Percentiles rank a stretch among this genome's conserved stretches.
Conservation (phyloP, 208 protist species). For the Acanthamoeba lenticulata region DNA sequence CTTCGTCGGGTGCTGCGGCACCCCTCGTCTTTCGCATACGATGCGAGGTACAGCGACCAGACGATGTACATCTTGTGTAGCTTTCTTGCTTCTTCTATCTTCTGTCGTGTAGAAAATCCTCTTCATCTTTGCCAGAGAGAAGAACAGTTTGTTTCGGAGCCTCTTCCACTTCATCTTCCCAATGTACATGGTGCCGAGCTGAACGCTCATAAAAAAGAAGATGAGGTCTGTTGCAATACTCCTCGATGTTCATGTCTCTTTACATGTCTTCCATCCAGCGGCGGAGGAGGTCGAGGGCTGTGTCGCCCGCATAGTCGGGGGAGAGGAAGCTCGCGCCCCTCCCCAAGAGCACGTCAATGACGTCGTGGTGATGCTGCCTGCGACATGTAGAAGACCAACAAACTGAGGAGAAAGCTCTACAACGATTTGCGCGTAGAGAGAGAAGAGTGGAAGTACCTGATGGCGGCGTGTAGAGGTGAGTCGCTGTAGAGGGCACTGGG, state of each 20-base stretch:
- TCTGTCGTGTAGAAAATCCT: background rate
- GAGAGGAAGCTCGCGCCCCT: constrained; percentile 34
- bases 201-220: too few relatives aligned
- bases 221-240: too few relatives aligned
- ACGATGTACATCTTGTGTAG: constrained; percentile 46
- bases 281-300: background rate
- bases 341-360: background rate
- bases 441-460: constrained; percentile 4
- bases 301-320: constrained; percentile 1
- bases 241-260: background rate
- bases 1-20: background rate
- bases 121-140: too few relatives aligned
- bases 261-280: background rate
- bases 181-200: too few relatives aligned
- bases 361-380: constrained; percentile 7
- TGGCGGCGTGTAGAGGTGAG: background rate
- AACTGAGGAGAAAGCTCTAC: background rate
- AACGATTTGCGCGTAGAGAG: background rate
- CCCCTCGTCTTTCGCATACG: constrained; percentile 22
- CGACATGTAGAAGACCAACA: background rate
- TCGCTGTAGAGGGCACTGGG: background rate
- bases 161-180: too few relatives aligned
- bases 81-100: background rate
- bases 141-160: too few relatives aligned
- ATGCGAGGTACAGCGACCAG: constrained; percentile 10